phyloP scores from a whole-genome alignment of 805 yeast species.

The Yamadazyma scolyti region DNA sequence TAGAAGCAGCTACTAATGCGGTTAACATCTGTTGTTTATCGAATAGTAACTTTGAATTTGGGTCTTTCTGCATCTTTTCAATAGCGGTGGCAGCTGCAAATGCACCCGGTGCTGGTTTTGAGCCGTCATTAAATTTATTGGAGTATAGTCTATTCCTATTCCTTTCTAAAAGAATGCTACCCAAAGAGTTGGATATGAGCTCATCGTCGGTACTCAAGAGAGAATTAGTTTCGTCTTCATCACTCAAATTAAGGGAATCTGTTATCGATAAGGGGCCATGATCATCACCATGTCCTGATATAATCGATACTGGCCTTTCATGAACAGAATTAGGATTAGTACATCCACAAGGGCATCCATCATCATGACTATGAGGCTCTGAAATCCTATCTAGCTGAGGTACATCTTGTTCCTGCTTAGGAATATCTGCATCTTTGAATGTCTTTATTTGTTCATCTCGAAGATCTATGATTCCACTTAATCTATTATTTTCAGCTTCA shows the following conservation, averaged over 20 bases:
- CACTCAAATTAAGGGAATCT: slow-evolving; percentile 42
- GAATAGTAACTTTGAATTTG: slow-evolving; percentile 16
- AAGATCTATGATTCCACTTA: slow-evolving; percentile 59
- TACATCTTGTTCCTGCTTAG: not conserved
- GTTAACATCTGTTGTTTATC: slow-evolving; percentile 37
- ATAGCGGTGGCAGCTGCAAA: slow-evolving; percentile 60
- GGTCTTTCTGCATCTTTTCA: slow-evolving; percentile 47
- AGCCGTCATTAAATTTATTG: slow-evolving; percentile 33
- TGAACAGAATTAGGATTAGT: slow-evolving; percentile 53
- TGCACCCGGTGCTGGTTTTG: slow-evolving; percentile 71
- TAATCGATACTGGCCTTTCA: slow-evolving; percentile 62
- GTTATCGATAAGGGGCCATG: slow-evolving; percentile 27
- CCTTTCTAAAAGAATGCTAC: slow-evolving; percentile 9
- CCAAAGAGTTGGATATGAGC: slow-evolving; percentile 11
- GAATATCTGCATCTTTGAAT: not conserved
- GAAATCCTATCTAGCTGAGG: not conserved
- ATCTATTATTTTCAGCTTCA: slow-evolving; percentile 72
- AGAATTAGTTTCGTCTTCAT: slow-evolving; percentile 37
- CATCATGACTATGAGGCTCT: slow-evolving; percentile 21
- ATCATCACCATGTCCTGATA: slow-evolving; percentile 41
- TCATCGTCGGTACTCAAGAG: slow-evolving; percentile 27
- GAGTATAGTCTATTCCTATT: slow-evolving; percentile 9
- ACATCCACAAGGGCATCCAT: slow-evolving; percentile 56
- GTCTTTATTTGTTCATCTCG: slow-evolving; percentile 59
- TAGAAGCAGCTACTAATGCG: slow-evolving; percentile 58